Evolutionary conservation across 2,329 filamentous ascomycete species (phyloP), one percentile per base, ranked within the genome.

Genomic region (Knufia petricola): DNA sequence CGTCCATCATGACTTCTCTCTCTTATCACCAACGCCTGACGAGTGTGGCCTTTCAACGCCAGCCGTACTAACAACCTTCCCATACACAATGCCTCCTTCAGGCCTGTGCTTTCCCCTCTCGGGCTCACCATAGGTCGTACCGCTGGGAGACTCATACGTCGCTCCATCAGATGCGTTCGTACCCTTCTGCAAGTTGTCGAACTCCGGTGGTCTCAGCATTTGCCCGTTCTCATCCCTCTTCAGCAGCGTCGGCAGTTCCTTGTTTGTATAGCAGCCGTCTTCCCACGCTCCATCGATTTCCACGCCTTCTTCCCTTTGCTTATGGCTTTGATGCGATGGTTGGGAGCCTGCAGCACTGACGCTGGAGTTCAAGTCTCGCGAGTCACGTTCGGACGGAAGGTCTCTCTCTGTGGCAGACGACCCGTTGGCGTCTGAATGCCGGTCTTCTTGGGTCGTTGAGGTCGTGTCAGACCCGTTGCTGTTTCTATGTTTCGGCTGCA

Each of bases 401-500:
- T 6, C 26, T 28, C 26, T 6, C 7, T 36, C 32, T n/a, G 6
- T 36, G 4, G 6, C 13, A 21, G 9, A 6, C 4, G 8, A 6
- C 3, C 21, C 37, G 10, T 40, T 12, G 15, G n/a, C 9, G 6
- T 12, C 7, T 12, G 21, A 6, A 7, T 4, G 8, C 21, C 15
- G 9, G 17, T 23, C 28, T 7, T 42, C 20, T n/a, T 26, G 13
- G 12, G 17, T 8, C 6, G 37, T 21, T 6, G 10, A n/a, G 17
- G 6, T n/a, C 3, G 37, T 4, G 21, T 4, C 21, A 4, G 17
- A 19, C 20, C 28, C 20, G 3, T 42, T 42, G n/a, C 21, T 26
- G 4, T 13, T 42, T 21, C 28, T 42, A 3, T 42, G 39, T 19
- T 36, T 4, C 8, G 26, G 46, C 52, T 48, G 19, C 51, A 54